These are phyloP conservation scores for Debaryomyces coudertii DNA, from an alignment of 1,139 yeast genomes.

Conservation along the genomic window DNA sequence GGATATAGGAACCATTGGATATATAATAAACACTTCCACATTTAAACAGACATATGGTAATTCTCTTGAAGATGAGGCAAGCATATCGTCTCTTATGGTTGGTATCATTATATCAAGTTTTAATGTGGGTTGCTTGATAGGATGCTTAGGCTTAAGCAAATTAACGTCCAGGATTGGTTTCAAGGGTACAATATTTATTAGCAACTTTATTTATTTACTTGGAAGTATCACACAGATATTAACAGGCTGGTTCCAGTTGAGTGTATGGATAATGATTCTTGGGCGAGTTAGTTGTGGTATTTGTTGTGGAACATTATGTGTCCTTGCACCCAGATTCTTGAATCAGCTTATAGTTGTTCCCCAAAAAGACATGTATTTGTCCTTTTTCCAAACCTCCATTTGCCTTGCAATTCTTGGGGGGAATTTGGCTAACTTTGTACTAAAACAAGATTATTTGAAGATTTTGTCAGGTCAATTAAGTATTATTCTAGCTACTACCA, in stretches of 20 bases:
- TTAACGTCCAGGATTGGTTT: slow-evolving; percentile 12
- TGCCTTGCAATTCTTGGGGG: slow-evolving; percentile 20
- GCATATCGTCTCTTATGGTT: slow-evolving; percentile 11
- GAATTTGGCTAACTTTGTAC: slow-evolving; percentile 2
- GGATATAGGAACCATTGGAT: slow-evolving; percentile 39
- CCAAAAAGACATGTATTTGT: slow-evolving; percentile 23
- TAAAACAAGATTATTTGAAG: slow-evolving; percentile 4
- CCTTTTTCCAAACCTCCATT: slow-evolving; percentile 28
- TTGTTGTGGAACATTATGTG: slow-evolving; percentile 30
- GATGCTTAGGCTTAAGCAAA: slow-evolving; percentile 25
- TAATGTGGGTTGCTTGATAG: slow-evolving; percentile 33
- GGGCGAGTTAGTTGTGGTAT: slow-evolving; percentile 31
- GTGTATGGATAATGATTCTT: slow-evolving; percentile 18
- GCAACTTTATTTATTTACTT: slow-evolving; percentile 17
- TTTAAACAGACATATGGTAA: slow-evolving; percentile 13
- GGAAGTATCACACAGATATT: slow-evolving; percentile 23
- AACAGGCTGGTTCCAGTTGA: slow-evolving; percentile 7
- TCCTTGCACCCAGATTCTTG: slow-evolving; percentile 32
- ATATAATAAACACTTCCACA: slow-evolving; percentile 18
- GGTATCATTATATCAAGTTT: slow-evolving; percentile 33
- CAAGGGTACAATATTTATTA: slow-evolving; percentile 14
- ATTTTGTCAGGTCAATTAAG: slow-evolving; percentile 24
- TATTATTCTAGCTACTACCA: not conserved
- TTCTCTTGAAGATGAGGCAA: not conserved
- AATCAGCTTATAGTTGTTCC: slow-evolving; percentile 21